Percentiles rank a stretch among this genome's conserved stretches.
These are phyloP conservation scores for Anethum foeniculum DNA, from an alignment of 140 eudicot species.

Conservation along the genomic window DNA sequence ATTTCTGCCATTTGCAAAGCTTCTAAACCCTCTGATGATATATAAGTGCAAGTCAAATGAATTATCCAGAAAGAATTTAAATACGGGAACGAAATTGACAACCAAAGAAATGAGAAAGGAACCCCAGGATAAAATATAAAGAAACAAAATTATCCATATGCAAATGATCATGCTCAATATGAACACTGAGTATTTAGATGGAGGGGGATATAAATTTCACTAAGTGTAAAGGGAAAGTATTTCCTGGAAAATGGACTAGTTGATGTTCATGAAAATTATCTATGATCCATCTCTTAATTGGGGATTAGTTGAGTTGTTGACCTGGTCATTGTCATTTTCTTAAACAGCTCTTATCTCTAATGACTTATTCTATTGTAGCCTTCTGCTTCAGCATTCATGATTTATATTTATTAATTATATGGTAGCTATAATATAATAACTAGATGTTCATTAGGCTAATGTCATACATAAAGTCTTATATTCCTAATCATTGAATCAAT, in stretches of 20 bases:
- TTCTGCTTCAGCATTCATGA: slow-evolving; percentile 5
- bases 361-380: slow-evolving; percentile 11
- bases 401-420: not conserved
- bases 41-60: not conserved
- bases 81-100: not conserved
- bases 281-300: not conserved
- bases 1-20: not conserved
- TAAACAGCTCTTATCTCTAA: slow-evolving; percentile 5
- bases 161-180: not conserved
- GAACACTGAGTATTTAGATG: not conserved
- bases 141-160: not conserved
- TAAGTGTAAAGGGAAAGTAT: not conserved
- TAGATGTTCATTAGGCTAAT: slow-evolving; percentile 11
- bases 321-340: slow-evolving; percentile 8
- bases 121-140: not conserved
- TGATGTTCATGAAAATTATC: not conserved
- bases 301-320: not conserved
- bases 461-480: slow-evolving; percentile 9
- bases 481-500: slow-evolving; percentile 12
- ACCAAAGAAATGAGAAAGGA: not conserved
- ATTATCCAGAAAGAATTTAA: not conserved
- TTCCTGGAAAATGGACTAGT: too few relatives aligned
- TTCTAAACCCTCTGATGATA: not conserved
- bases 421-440: not conserved
- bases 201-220: not conserved